Base-by-base conservation (phyloP, 2,329 filamentous ascomycete genomes). In the Claviceps capensis region DNA sequence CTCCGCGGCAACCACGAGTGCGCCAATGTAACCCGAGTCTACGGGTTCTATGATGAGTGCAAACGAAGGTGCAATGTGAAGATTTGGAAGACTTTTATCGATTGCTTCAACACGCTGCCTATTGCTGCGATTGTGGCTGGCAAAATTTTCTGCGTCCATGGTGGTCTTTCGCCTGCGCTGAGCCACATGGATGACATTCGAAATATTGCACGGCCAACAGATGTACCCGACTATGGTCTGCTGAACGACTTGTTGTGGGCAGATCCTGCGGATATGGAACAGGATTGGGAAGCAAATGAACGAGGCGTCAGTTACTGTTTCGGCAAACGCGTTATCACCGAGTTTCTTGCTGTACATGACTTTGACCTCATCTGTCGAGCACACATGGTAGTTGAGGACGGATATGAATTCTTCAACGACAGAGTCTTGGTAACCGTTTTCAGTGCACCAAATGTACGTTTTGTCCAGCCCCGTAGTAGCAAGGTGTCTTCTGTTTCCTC, bases 361-460 rank as follows among this genome's bases (percentile, higher is more conserved):
- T 97, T 98, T 65, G 93, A 98, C 67, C 74, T 98, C 49, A 91
- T 98, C 50, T 98, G 93, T 66, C 84, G 93, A 59, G 93, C 93
- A 48, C 93, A 98, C 71, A 97, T 97, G 93, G 93, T 98, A 50
- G 93, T 98, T 22, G 93, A 98, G 68, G 93, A 98, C 65, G 93
- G 93, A 11, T 98, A 98, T 69, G 93, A 98, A 63, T 98, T 98
- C 69, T 98, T 97, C 68, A 95, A 87, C 56, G 93, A 98, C 66
- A 79, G 93, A 53, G 86, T 96, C 46, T 69, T 98, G 54, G 93
- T 98, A 46, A 98, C 93, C 2, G 91, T 98, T 1, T 98, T 98
- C 67, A 96, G 89, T 57, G 93, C 93, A 48, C 93, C 93, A 26
- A 98, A 98, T 63, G 89, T 95, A 74, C 78, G 88, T 46, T 5